Base-by-base conservation (phyloP, 805 yeast species). In the Wickerhamomyces rabaulensis region DNA sequence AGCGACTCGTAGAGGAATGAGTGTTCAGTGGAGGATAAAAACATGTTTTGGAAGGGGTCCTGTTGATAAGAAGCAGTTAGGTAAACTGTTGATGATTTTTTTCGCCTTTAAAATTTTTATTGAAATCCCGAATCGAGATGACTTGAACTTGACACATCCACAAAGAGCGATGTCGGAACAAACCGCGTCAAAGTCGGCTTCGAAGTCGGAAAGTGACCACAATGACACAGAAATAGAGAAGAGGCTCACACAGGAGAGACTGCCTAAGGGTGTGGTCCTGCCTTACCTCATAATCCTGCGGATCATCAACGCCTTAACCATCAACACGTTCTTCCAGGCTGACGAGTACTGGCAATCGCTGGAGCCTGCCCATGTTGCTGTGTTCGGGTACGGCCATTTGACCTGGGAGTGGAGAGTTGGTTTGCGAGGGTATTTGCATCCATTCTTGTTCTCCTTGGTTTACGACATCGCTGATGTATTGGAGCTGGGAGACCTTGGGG, bases 351-450 rank as follows among this genome's bases (percentile, higher is more conserved):
- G 84, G 81, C 99, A 94, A 65, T 73, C 91, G 0, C 67, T 94
- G 43, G 99, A 94, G 58, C 96, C 97, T 0, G 99, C 98, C 0
- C 96, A 90, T 63, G 47, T 58, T 4, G 67, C 74, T 33, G 84
- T 84, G 0, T 89, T 73, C 62, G 91, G 94, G 2, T 84, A 82
- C 52, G 99, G 99, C 0, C 78, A 79, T 55, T 61, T 80, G 33
- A 89, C 98, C 0, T 94, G 99, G 99, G 99, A 94, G 65, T 94
- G 99, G 99, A 62, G 67, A 21, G 70, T 73, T 41, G 83, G 82
- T 0, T 66, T 94, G 5, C 67, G 99, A 49, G 84, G 95, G 9
- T 83, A 87, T 45, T 64, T 85, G 0, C 92, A 90, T 55, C 97
- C 99, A 0, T 65, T 84, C 39, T 45, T 92, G 1, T 89, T 87